Base-by-base conservation (phyloP, 148 eudicot species). In the Fagopyrum homotropicum region DNA sequence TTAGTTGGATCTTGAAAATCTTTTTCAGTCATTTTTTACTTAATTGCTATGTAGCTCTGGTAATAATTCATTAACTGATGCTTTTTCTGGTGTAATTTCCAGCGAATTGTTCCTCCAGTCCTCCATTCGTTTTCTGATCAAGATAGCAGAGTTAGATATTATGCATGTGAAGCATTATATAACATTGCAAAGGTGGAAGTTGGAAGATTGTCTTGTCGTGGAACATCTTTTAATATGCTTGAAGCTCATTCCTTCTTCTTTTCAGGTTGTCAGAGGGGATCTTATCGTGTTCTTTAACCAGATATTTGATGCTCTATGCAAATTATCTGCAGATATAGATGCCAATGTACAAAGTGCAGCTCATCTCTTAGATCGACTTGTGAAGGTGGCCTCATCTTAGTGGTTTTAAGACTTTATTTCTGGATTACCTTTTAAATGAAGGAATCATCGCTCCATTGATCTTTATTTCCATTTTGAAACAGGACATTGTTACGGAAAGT, bases 181-280 rank as follows among this genome's bases (percentile, higher is more conserved):
- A 95, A 92, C 77, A 95, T 95, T 84, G 99, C 99, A 76, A 92
- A 95, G 99, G 99, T 89, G 85, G 75, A 86, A 51, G 9, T 56
- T 70, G 22, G 60, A n/a, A 61, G 50, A 19, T 63, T 48, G 47
- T 45, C 56, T 56, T 77, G 56, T 30, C 29, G 44, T 56, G 70
- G 15, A 60, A 8, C 40, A 35, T 35, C 40, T 69, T 63, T 19
- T 35, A 9, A 19, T 63, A 52, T 14, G 50, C 14, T 68, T 79
- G 47, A 74, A 16, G 72, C 83, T 84, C 64, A 63, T 79, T 75
- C 73, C 35, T n/a, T 66, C 71, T 81, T 75, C 46, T 81, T 82
- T 86, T 87, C 91, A 92, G 99, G 99, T 95, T 82, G 99, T 95
- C 26, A 86, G 99, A 85, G 99, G 99, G 72, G 99, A 95, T 74